Base-by-base conservation (phyloP, 2,329 filamentous ascomycete genomes). In the Coniochaeta prunicola region DNA sequence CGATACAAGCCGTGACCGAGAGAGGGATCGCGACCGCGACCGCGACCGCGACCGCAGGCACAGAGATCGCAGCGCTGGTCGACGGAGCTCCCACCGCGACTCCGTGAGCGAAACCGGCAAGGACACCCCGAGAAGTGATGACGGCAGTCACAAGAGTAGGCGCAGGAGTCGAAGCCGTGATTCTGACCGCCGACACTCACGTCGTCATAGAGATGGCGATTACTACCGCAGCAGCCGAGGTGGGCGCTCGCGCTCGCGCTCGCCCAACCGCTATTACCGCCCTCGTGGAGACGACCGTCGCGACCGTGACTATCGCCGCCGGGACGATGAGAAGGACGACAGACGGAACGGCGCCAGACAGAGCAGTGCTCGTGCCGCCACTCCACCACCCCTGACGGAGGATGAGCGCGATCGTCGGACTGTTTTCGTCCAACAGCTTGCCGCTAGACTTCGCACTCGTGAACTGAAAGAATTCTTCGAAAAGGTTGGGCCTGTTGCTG, bases 341-440 rank as follows among this genome's bases (percentile, higher is more conserved):
- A 78, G 72, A 28, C 67, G 68, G 56, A 12, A 15, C 17, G 78
- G 76, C 34, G 56, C 56, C 26, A 55, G 58, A 21, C 57, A 59
- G 58, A 19, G 60, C 60, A 72, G 80, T 61, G 70, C 80, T 59
- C 74, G 74, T 65, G 82, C 84, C 62, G 73, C 72, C 59, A 86
- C 88, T 57, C 88, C 91, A 30, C 86, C 69, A 1, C 66, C 67
- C 8, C 85, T 90, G 61, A 96, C 90, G 68, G 92, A 97, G 73
- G 94, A 97, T 76, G 94, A 99, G 76, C 89, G 93, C 70, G 94
- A 99, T 77, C 89, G 91, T 67, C 90, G 94, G 68, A 99, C 96
- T 60, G 91, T 99, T 60, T 99, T 99, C 72, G 94, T 99, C 58
- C 94, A 99, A 79, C 94, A 99, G 76, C 88, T 99, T 70, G 94